Conservation (phyloP, 345 rosid species). For the Noccaea caerulescens region DNA sequence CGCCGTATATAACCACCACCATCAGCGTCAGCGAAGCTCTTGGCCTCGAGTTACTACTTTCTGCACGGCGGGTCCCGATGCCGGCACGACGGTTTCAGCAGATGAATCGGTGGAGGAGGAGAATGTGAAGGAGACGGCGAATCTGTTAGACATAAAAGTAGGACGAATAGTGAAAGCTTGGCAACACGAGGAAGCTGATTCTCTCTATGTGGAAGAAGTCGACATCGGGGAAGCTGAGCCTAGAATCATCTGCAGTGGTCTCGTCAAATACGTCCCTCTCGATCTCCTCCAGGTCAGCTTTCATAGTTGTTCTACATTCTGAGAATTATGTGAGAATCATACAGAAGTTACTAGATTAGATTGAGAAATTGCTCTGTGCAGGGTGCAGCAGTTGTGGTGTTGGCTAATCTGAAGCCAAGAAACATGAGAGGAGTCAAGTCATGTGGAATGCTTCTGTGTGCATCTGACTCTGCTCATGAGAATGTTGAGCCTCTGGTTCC, state of each 20-base stretch:
- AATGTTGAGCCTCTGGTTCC: slow-evolving; percentile 84
- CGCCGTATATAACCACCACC: slow-evolving; percentile 2
- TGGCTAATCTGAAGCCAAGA: slow-evolving; percentile 87
- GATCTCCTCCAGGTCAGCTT: slow-evolving; percentile 64
- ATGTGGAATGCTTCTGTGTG: slow-evolving; percentile 86
- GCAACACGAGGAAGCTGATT: slow-evolving; percentile 94
- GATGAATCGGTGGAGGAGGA: slow-evolving; percentile 33
- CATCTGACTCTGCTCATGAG: slow-evolving; percentile 79
- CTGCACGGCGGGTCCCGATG: slow-evolving; percentile 39
- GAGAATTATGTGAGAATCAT: not conserved
- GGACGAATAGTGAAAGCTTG: slow-evolving; percentile 83
- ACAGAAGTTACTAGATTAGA: too few relatives aligned
- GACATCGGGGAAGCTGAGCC: slow-evolving; percentile 85
- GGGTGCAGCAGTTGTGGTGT: slow-evolving; percentile 76
- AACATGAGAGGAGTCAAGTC: slow-evolving; percentile 98
- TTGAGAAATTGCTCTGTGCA: slow-evolving; percentile 44
- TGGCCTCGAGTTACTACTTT: slow-evolving; percentile 33
- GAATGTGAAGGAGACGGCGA: slow-evolving; percentile 57
- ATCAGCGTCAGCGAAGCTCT: slow-evolving; percentile 13
- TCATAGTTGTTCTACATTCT: not conserved
- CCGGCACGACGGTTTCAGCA: slow-evolving; percentile 8
- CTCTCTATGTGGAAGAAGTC: slow-evolving; percentile 90
- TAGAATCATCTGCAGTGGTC: slow-evolving; percentile 89
- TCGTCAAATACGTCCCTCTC: slow-evolving; percentile 75
- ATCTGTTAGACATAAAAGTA: slow-evolving; percentile 81